Percentiles rank a stretch among this genome's conserved stretches.
Conservation (phyloP, 2,329 filamentous ascomycete genomes). For the Aaosphaeria arxii region DNA sequence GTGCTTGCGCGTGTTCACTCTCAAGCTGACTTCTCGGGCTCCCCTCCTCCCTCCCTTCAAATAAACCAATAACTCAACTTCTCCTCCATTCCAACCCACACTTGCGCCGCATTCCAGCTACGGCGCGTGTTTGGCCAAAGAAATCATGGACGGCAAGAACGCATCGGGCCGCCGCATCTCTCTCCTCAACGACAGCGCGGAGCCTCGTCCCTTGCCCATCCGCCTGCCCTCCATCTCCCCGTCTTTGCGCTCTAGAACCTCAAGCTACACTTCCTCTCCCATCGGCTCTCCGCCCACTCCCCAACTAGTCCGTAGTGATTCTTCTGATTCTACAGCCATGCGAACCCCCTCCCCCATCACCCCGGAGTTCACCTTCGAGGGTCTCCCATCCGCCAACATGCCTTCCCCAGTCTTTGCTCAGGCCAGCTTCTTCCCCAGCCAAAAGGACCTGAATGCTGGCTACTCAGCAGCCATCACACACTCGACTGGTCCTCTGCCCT, state of each 20-base stretch:
- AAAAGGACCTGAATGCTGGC: constrained; percentile 21
- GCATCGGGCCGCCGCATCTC: constrained; percentile 49
- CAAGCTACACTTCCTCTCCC: constrained; percentile 46
- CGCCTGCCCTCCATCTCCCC: constrained; percentile 36
- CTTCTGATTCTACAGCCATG: constrained; percentile 44
- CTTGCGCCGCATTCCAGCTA: no score
- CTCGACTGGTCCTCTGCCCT: constrained; percentile 12
- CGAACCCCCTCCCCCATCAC: constrained; percentile 48
- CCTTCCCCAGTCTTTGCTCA: constrained; percentile 27
- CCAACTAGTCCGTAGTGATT: constrained; percentile 45
- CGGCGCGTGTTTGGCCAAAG: no score
- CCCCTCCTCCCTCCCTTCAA: no score
- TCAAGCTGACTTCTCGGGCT: no score
- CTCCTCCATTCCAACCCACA: no score
- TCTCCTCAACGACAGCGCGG: constrained; percentile 47
- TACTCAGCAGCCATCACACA: constrained; percentile 13
- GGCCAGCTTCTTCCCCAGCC: constrained; percentile 23
- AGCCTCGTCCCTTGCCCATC: constrained; percentile 22
- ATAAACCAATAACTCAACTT: no score
- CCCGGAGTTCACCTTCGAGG: constrained; percentile 37
- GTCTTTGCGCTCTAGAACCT: constrained; percentile 38
- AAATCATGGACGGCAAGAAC: constrained; percentile 52
- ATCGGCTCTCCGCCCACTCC: constrained; percentile 47
- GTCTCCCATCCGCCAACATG: constrained; percentile 12
- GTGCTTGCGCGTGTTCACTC: no score